Evolutionary conservation across 345 rosid species (phyloP).

Genomic region (Melastoma malabathricum): DNA sequence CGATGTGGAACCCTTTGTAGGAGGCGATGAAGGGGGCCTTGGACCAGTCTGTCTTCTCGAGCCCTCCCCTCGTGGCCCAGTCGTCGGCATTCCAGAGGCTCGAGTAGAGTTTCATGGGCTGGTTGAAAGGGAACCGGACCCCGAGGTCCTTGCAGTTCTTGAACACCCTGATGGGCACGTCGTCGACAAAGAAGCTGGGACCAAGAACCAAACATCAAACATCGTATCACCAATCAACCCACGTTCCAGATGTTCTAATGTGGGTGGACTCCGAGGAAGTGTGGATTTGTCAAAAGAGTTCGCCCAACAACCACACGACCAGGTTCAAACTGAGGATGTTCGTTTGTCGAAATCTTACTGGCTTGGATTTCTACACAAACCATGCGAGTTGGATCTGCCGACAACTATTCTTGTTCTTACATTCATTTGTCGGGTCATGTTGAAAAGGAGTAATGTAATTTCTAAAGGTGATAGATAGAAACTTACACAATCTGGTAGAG

Average conservation of each 20-base stretch:
- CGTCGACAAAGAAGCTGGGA: slow-evolving; percentile 60
- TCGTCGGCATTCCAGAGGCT: slow-evolving; percentile 84
- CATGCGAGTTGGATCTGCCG: too few species aligned
- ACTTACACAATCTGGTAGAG: slow-evolving; percentile 60
- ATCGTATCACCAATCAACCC: not conserved
- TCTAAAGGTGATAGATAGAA: not conserved
- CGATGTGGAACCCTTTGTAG: slow-evolving; percentile 27
- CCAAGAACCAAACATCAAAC: too few species aligned
- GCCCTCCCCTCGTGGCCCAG: slow-evolving; percentile 89
- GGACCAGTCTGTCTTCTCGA: slow-evolving; percentile 77
- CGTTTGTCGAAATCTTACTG: too few species aligned
- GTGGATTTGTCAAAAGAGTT: too few species aligned
- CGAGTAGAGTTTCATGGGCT: slow-evolving; percentile 80
- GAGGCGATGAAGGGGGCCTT: slow-evolving; percentile 54
- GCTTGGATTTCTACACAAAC: too few species aligned
- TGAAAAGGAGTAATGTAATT: too few species aligned
- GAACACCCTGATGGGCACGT: slow-evolving; percentile 65
- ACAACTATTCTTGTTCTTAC: too few species aligned
- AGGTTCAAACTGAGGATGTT: too few species aligned
- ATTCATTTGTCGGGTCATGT: too few species aligned
- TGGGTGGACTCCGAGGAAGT: too few species aligned
- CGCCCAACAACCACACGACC: too few species aligned
- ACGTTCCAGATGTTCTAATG: not conserved
- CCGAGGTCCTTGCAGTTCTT: slow-evolving; percentile 71
- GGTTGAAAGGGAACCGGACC: slow-evolving; percentile 61